These are phyloP conservation scores for Niebla homalea DNA, from an alignment of 495 filamentous ascomycete genomes.

Conservation along the genomic window DNA sequence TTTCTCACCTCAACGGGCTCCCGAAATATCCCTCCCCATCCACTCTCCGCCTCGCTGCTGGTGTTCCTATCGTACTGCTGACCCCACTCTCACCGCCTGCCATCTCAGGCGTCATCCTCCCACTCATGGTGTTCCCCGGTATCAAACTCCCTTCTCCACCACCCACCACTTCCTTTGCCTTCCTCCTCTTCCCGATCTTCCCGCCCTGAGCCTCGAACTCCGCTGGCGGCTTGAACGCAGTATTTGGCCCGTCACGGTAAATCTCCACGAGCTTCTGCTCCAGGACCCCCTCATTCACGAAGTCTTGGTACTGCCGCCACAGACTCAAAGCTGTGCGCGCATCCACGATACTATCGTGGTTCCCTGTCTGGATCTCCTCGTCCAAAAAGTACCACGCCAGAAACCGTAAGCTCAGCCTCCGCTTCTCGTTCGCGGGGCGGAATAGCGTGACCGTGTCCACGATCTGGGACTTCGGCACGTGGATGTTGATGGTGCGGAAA, in stretches of 20 bases:
- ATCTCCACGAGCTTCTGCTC: constrained; percentile 70
- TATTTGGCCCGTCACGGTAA: constrained; percentile 56
- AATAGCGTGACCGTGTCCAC: constrained; percentile 88
- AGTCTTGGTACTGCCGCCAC: constrained; percentile 84
- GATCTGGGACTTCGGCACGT: constrained; percentile 79
- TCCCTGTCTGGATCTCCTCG: constrained; percentile 79
- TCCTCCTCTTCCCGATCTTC: not conserved
- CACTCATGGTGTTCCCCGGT: constrained; percentile 3
- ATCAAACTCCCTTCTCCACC: not conserved
- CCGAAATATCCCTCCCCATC: constrained; percentile 15
- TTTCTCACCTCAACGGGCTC: constrained; percentile 17
- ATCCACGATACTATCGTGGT: constrained; percentile 90
- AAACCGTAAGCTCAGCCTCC: constrained; percentile 77
- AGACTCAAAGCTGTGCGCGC: constrained; percentile 78
- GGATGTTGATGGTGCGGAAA: constrained; percentile 95
- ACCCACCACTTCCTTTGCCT: too few species aligned
- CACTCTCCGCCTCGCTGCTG: constrained; percentile 7
- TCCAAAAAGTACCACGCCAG: constrained; percentile 78
- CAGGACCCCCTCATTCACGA: constrained; percentile 68
- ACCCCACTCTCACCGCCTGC: constrained; percentile 1
- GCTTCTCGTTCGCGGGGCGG: constrained; percentile 47
- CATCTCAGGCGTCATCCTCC: constrained; percentile 16
- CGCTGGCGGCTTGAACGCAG: constrained; percentile 58
- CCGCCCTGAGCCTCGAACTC: constrained; percentile 3
- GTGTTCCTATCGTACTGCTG: constrained; percentile 11